Evolutionary conservation across 1,284 basidiomycete genomes (phyloP).

Genomic region (Rugosomyces carneus): DNA sequence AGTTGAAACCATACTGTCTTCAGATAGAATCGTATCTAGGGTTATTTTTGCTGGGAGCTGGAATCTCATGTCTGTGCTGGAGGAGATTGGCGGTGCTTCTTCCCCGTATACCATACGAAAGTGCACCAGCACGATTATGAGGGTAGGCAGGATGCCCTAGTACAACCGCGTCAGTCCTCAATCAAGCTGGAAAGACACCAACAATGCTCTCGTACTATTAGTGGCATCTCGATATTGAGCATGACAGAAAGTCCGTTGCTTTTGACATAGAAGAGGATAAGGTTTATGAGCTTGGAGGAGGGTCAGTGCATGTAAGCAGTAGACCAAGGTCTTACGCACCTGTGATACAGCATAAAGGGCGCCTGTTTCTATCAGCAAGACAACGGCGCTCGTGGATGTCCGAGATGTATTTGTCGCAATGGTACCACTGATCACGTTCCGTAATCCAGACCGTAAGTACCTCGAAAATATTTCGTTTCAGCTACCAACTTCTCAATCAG

Average conservation of each 20-base stretch:
- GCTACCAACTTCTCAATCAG: not conserved
- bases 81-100: not conserved
- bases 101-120: constrained; percentile 3
- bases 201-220: not conserved
- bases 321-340: not conserved
- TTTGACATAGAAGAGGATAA: constrained; percentile 1
- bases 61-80: not conserved
- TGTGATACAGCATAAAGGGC: not conserved
- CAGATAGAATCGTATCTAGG: not conserved
- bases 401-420: not conserved
- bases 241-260: not conserved
- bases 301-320: not conserved
- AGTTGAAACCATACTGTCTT: not conserved
- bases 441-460: not conserved
- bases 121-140: constrained; percentile 3
- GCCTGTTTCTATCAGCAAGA: not conserved
- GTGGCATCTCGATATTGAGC: constrained; percentile 8
- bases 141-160: constrained; percentile 7
- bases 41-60: not conserved
- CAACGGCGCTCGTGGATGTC: not conserved
- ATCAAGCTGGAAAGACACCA: not conserved
- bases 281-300: not conserved
- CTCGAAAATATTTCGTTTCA: not conserved
- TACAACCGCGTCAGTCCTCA: not conserved
- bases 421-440: not conserved